Evolutionary conservation across 2,329 filamentous ascomycete genomes (phyloP).

Genomic region (Fusarium floridanum): DNA sequence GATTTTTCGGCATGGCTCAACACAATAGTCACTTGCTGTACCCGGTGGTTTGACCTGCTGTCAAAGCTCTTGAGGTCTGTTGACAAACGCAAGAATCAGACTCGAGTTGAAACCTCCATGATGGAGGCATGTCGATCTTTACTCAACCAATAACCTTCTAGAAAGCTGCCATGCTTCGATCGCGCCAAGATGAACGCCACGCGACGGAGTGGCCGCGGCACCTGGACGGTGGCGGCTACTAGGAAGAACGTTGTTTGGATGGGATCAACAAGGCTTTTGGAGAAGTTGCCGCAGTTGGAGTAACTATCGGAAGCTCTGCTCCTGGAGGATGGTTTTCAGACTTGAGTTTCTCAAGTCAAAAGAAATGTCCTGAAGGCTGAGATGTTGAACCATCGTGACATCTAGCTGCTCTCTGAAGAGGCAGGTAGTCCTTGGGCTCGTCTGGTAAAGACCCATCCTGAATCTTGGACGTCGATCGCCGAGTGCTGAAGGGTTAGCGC

Average conservation of each 20-base stretch:
- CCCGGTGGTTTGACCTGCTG: not conserved
- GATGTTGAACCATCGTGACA: not conserved
- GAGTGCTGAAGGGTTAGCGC: not conserved
- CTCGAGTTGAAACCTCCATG: not conserved
- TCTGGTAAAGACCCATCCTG: not conserved
- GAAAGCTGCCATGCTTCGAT: not conserved
- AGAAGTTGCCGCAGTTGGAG: not conserved
- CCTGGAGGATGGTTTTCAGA: not conserved
- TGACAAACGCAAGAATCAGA: not conserved
- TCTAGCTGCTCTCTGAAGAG: not conserved
- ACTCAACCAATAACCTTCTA: not conserved
- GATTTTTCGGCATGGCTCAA: not conserved
- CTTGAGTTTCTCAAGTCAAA: not conserved
- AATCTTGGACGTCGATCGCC: not conserved
- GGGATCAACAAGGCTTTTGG: not conserved
- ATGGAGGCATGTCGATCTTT: not conserved
- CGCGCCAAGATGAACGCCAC: not conserved
- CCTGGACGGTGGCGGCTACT: not conserved
- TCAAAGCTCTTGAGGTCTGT: not conserved
- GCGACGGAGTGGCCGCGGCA: constrained; percentile 4
- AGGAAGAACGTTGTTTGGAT: not conserved
- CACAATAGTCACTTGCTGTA: not conserved
- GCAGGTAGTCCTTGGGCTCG: not conserved
- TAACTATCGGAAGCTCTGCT: not conserved
- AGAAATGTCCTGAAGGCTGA: not conserved